Conservation (phyloP, 768 basidiomycete species). For the Dentipellis sp. region DNA sequence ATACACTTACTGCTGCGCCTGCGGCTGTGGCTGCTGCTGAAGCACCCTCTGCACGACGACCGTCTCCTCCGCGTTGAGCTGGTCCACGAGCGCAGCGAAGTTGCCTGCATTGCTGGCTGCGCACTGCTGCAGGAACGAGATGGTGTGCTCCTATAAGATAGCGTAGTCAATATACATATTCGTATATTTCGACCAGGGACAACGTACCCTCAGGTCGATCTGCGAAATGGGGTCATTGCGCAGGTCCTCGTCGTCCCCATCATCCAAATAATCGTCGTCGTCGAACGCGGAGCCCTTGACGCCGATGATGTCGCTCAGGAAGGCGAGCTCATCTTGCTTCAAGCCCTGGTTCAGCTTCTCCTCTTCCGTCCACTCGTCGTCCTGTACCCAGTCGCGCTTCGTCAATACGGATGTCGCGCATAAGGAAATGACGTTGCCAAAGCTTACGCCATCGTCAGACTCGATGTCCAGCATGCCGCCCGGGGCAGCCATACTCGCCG, state of each 20-base stretch:
- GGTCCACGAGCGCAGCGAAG: conserved; percentile 55
- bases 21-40: conserved; percentile 1
- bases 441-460: conserved; percentile 66
- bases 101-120: conserved; percentile 51
- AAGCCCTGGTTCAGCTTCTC: conserved; percentile 51
- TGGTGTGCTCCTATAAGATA: conserved; percentile 49
- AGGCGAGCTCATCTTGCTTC: conserved; percentile 73
- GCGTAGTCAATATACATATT: conserved; percentile 28
- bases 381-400: conserved; percentile 28
- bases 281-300: conserved; percentile 66
- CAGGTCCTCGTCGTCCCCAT: conserved; percentile 80
- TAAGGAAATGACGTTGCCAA: background rate
- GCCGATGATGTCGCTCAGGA: conserved; percentile 77
- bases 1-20: conserved; percentile 5
- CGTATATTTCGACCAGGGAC: conserved; percentile 26
- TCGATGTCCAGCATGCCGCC: conserved; percentile 48
- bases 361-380: conserved; percentile 94
- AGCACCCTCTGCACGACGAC: conserved; percentile 43
- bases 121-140: conserved; percentile 62
- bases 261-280: conserved; percentile 67
- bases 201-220: conserved; percentile 66
- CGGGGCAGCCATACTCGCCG: conserved; percentile 51
- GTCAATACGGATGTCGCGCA: background rate
- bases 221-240: conserved; percentile 78
- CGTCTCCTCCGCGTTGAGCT: conserved; percentile 64